A percentile compares a stretch with the other conserved stretches of the same genome.
These are phyloP conservation scores for Capronia americana DNA, from an alignment of 2,329 filamentous ascomycete species.

Conservation along the genomic window DNA sequence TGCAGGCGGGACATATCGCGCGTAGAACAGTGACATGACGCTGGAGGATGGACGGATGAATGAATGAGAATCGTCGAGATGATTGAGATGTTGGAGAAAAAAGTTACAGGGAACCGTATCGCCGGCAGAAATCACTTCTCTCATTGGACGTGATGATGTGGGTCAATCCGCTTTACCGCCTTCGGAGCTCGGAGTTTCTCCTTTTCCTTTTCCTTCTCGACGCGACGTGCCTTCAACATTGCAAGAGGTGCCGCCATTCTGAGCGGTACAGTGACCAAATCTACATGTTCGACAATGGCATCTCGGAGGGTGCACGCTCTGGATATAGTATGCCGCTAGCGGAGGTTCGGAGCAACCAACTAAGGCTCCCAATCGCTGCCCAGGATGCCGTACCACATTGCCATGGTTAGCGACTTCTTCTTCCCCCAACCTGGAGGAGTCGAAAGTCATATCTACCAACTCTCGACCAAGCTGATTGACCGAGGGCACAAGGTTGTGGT, in stretches of 20 bases:
- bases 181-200: slow-evolving; percentile 6
- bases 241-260: not conserved
- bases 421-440: slow-evolving; percentile 96
- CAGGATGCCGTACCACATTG: slow-evolving; percentile 73
- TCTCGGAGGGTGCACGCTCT: not conserved
- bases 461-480: slow-evolving; percentile 95
- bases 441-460: slow-evolving; percentile 97
- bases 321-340: not conserved
- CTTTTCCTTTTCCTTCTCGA: not conserved
- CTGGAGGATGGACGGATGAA: not conserved
- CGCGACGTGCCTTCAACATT: not conserved
- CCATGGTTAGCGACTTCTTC: slow-evolving; percentile 99
- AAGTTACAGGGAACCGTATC: not conserved
- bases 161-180: slow-evolving; percentile 1
- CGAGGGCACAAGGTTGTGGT: slow-evolving; percentile 97
- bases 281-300: not conserved
- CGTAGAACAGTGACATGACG: slow-evolving; percentile 56
- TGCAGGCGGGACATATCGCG: slow-evolving; percentile 53
- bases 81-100: slow-evolving; percentile 18
- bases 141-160: not conserved
- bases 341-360: not conserved
- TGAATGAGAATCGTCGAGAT: not conserved
- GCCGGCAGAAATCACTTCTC: slow-evolving; percentile 17
- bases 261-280: not conserved
- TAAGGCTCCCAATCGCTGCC: not conserved